These are phyloP conservation scores for Debaryomycetaceae sp. DNA, from an alignment of 1,139 yeast genomes.

Conservation along the genomic window DNA sequence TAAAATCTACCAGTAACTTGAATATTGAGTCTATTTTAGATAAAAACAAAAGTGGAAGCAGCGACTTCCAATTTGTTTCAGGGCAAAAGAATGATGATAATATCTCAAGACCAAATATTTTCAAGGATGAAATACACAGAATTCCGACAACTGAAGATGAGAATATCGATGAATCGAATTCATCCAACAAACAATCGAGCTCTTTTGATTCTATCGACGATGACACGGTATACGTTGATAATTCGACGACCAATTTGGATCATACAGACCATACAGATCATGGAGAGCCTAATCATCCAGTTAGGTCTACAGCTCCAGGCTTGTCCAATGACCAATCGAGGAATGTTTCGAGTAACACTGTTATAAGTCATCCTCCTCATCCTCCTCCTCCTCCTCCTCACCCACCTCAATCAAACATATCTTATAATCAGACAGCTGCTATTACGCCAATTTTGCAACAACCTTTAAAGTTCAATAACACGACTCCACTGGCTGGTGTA, in stretches of 20 bases:
- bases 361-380: background rate
- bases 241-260: conserved; percentile 6
- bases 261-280: conserved; percentile 3
- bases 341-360: conserved; percentile 11
- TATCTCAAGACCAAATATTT: conserved; percentile 11
- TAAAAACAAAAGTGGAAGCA: conserved; percentile 10
- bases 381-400: conserved; percentile 11
- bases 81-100: background rate
- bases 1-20: conserved; percentile 1
- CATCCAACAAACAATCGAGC: background rate
- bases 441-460: conserved; percentile 32
- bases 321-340: conserved; percentile 7
- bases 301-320: background rate
- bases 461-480: conserved; percentile 11
- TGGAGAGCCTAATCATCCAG: background rate
- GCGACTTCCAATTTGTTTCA: conserved; percentile 9
- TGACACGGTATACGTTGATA: conserved; percentile 9
- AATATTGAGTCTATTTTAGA: conserved; percentile 12
- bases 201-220: conserved; percentile 6
- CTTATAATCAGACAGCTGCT: conserved; percentile 30
- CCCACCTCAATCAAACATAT: conserved; percentile 7
- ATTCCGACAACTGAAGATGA: conserved; percentile 37
- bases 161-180: conserved; percentile 23
- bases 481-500: conserved; percentile 12
- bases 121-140: conserved; percentile 24